Evolutionary conservation across 768 basidiomycete species (phyloP).

Genomic region (Rubroboletus satanas): DNA sequence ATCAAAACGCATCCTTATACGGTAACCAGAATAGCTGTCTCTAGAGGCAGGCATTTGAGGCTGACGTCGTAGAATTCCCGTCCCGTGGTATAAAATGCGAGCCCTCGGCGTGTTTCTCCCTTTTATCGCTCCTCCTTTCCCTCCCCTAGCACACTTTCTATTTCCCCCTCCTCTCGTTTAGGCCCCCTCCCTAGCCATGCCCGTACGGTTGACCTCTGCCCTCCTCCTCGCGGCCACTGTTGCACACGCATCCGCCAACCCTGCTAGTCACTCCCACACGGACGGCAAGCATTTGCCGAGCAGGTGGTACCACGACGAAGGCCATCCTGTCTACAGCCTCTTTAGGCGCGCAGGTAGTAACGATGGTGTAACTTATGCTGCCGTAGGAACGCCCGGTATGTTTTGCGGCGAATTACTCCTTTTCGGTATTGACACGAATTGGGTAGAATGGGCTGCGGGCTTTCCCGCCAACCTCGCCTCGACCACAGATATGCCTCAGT

Average conservation of each 20-base stretch:
- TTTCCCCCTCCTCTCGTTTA: slow-evolving; percentile 38
- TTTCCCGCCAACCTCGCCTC: slow-evolving; percentile 59
- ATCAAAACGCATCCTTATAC: slow-evolving; percentile 8
- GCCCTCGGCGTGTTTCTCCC: neutral
- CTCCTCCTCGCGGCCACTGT: slow-evolving; percentile 25
- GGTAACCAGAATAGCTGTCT: slow-evolving; percentile 20
- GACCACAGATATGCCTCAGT: slow-evolving; percentile 48
- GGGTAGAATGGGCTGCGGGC: slow-evolving; percentile 55
- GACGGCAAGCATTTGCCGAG: slow-evolving; percentile 24
- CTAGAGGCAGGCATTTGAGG: slow-evolving; percentile 12
- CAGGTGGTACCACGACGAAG: slow-evolving; percentile 59
- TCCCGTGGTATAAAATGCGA: slow-evolving; percentile 26
- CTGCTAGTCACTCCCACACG: slow-evolving; percentile 17
- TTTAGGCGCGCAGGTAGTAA: slow-evolving; percentile 49
- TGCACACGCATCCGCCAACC: slow-evolving; percentile 19
- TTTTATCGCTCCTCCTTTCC: slow-evolving; percentile 5
- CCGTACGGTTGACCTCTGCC: slow-evolving; percentile 18
- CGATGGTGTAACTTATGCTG: slow-evolving; percentile 49
- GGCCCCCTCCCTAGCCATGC: slow-evolving; percentile 30
- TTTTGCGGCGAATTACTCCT: neutral
- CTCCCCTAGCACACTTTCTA: slow-evolving; percentile 16
- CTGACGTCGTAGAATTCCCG: slow-evolving; percentile 25
- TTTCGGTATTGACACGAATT: neutral
- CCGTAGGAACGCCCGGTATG: slow-evolving; percentile 60
- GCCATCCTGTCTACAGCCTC: slow-evolving; percentile 57